Conservation (phyloP, 768 basidiomycete species). For the Lactifluus volemus region DNA sequence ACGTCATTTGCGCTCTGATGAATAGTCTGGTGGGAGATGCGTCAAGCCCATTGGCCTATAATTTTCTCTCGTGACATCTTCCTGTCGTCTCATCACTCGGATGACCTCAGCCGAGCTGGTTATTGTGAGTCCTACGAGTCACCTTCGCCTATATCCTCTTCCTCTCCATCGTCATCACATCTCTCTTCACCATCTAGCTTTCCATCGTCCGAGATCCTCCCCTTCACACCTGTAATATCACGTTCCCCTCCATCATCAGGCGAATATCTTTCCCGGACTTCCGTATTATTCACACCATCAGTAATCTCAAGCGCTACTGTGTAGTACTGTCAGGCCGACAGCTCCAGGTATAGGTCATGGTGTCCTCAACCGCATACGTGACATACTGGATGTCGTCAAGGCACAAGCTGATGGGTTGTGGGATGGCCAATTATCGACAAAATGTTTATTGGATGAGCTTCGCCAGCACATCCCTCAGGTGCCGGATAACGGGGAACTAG, state of each 20-base stretch:
- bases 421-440: constrained; percentile 53
- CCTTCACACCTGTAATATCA: constrained; percentile 10
- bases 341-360: constrained; percentile 26
- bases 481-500: constrained; percentile 30
- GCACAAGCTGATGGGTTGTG: constrained; percentile 51
- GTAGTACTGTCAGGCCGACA: constrained; percentile 25
- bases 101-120: constrained; percentile 42
- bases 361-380: constrained; percentile 39
- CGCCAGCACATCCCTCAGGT: constrained; percentile 35
- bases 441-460: constrained; percentile 54
- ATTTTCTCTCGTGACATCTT: too few species aligned
- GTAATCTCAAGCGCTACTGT: constrained; percentile 32
- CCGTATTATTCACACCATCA: constrained; percentile 29
- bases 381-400: constrained; percentile 48
- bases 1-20: too few species aligned
- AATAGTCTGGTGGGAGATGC: too few species aligned
- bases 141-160: constrained; percentile 16
- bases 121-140: constrained; percentile 14
- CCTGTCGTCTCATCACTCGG: constrained; percentile 62
- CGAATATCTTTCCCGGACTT: constrained; percentile 33
- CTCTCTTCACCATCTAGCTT: constrained; percentile 26
- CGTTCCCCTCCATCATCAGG: constrained; percentile 21
- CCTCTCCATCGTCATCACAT: constrained; percentile 31
- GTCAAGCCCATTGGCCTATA: too few species aligned
- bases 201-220: constrained; percentile 4